Evolutionary conservation across 257 asterid genomes (phyloP).

Genomic region (Capsicum rhomboideum): DNA sequence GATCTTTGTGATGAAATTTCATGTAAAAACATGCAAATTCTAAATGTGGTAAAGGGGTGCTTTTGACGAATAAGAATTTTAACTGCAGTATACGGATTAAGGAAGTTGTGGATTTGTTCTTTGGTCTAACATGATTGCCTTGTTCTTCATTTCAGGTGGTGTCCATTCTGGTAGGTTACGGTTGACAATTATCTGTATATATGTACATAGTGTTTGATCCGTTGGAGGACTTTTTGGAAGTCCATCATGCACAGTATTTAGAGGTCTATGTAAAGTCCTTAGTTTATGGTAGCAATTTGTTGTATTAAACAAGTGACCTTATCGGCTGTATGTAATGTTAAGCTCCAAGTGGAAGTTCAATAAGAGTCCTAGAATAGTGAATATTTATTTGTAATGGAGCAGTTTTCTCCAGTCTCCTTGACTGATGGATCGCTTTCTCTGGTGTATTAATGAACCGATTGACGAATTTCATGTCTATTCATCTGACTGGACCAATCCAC

Average conservation of each 20-base stretch:
- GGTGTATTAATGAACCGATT: too few species aligned
- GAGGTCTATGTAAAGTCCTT: not conserved
- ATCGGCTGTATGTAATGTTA: not conserved
- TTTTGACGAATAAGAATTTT: not conserved
- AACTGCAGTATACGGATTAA: not conserved
- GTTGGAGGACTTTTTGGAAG: too few species aligned
- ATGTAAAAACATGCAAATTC: not conserved
- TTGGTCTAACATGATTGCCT: not conserved
- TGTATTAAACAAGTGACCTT: not conserved
- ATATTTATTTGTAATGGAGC: not conserved
- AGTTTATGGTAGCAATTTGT: not conserved
- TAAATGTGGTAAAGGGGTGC: not conserved
- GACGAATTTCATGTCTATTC: not conserved
- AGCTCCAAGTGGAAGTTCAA: not conserved
- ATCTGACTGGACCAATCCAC: too few species aligned
- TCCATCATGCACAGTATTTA: not conserved
- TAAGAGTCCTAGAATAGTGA: not conserved
- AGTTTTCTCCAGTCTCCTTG: not conserved
- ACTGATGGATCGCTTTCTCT: not conserved
- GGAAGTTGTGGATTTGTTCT: not conserved
- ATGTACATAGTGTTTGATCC: slow-evolving; percentile 7
- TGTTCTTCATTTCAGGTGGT: slow-evolving; percentile 69
- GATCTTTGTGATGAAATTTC: not conserved
- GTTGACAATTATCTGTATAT: slow-evolving; percentile 2
- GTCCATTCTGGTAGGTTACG: slow-evolving; percentile 86